A percentile compares a stretch with the other conserved stretches of the same genome.
Conservation (phyloP, 2,329 filamentous ascomycete species). For the Gnomoniopsis smithogilvyi region DNA sequence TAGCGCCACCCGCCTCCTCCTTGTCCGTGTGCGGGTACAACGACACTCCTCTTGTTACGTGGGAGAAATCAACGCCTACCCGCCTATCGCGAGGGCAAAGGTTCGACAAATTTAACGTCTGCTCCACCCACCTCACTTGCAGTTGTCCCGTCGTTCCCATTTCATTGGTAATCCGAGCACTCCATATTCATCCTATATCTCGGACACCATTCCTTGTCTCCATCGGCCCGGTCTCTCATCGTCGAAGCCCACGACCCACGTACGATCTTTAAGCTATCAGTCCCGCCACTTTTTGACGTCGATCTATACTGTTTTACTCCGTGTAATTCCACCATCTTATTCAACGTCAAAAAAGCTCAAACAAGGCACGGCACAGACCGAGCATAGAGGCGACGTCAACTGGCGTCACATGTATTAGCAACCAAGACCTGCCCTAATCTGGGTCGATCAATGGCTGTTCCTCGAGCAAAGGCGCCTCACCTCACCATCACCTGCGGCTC, state of each 20-base stretch:
- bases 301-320: too few species aligned
- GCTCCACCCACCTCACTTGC: background rate
- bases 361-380: too few species aligned
- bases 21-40: constrained; percentile 3
- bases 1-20: constrained; percentile 8
- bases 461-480: background rate
- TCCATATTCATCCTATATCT: background rate
- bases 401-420: background rate
- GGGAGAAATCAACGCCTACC: constrained; percentile 12
- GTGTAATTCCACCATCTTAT: too few species aligned
- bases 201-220: background rate
- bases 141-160: constrained; percentile 5
- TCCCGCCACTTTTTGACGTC: too few species aligned
- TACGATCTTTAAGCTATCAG: too few species aligned
- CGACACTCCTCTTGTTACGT: constrained; percentile 12
- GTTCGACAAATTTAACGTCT: background rate
- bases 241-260: too few species aligned
- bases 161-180: constrained; percentile 8
- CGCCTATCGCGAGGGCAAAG: background rate
- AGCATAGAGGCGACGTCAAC: too few species aligned
- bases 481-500: constrained; percentile 1
- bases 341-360: too few species aligned
- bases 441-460: constrained; percentile 2
- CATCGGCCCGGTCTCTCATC: too few species aligned
- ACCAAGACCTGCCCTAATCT: background rate